phyloP scores from a whole-genome alignment of 768 basidiomycete genomes.

The Rhodotorula kratochvilovae region DNA sequence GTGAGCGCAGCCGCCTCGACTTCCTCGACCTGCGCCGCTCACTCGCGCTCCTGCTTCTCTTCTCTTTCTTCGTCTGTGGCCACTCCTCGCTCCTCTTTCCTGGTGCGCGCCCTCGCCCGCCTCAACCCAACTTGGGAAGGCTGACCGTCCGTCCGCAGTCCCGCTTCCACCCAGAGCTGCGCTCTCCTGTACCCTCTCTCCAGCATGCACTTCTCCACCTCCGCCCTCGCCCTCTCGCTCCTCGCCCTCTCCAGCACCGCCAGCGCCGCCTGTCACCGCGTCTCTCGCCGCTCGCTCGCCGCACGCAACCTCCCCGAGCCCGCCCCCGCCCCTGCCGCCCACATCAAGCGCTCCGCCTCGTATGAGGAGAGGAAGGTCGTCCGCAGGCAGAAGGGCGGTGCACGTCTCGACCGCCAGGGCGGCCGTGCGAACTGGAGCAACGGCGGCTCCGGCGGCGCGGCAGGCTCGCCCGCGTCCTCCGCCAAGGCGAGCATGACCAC shows the following conservation, averaged over 20 bases:
- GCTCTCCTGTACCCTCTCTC: background rate
- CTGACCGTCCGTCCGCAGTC: background rate
- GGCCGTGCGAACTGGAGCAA: background rate
- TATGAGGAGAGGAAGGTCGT: background rate
- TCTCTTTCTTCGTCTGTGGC: background rate
- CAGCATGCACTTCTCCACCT: background rate
- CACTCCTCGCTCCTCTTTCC: background rate
- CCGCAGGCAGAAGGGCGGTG: constrained; percentile 1
- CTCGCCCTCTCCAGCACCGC: constrained; percentile 7
- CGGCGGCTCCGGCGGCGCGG: too few species aligned
- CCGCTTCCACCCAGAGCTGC: background rate
- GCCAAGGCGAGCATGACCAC: background rate
- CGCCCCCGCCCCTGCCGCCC: background rate
- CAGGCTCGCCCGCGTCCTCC: background rate
- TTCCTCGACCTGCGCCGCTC: background rate
- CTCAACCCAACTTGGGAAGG: background rate
- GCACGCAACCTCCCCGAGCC: background rate
- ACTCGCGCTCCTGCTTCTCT: background rate
- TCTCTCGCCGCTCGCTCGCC: background rate
- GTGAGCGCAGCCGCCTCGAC: background rate
- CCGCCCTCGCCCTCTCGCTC: constrained; percentile 14
- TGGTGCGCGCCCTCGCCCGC: background rate
- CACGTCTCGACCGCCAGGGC: background rate
- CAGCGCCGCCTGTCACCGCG: constrained; percentile 1
- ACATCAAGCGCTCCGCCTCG: background rate